These are phyloP conservation scores for Boletus reticulatus DNA, from an alignment of 768 basidiomycete species.

Conservation along the genomic window DNA sequence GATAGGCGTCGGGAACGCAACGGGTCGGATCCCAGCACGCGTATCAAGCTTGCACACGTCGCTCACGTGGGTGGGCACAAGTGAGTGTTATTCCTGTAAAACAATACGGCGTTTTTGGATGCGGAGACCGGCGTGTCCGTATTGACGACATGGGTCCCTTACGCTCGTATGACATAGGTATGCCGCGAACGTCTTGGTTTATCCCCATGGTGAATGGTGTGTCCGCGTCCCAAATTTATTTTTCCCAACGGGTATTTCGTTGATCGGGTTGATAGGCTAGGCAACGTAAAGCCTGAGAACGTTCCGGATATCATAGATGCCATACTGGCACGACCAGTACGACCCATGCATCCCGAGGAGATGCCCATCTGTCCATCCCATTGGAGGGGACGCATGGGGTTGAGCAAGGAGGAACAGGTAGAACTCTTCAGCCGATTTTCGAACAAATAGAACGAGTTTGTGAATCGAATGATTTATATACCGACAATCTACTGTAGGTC, in stretches of 20 bases:
- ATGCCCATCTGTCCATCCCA: constrained; percentile 44
- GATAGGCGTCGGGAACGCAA: constrained; percentile 33
- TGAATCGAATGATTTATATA: background rate
- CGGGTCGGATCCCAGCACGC: constrained; percentile 29
- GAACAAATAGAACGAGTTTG: background rate
- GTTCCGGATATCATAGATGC: constrained; percentile 53
- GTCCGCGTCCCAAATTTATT: constrained; percentile 15
- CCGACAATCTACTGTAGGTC: background rate
- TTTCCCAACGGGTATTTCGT: background rate
- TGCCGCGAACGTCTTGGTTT: constrained; percentile 68
- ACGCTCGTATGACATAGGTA: constrained; percentile 38
- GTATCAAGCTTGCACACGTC: constrained; percentile 55
- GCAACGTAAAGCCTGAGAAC: constrained; percentile 54
- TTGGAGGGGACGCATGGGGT: constrained; percentile 75
- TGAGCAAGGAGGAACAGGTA: constrained; percentile 56
- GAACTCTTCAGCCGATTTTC: constrained; percentile 28
- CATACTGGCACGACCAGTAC: constrained; percentile 32
- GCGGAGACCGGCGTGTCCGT: background rate
- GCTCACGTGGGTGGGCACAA: constrained; percentile 85
- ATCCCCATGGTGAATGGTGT: constrained; percentile 73
- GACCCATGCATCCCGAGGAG: constrained; percentile 28
- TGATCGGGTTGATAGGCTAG: constrained; percentile 47
- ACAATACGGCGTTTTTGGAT: no score
- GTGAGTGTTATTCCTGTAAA: constrained; percentile 40
- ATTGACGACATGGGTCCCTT: background rate